Base-by-base conservation (phyloP, 257 asterid genomes). In the Haberlea rhodopensis region DNA sequence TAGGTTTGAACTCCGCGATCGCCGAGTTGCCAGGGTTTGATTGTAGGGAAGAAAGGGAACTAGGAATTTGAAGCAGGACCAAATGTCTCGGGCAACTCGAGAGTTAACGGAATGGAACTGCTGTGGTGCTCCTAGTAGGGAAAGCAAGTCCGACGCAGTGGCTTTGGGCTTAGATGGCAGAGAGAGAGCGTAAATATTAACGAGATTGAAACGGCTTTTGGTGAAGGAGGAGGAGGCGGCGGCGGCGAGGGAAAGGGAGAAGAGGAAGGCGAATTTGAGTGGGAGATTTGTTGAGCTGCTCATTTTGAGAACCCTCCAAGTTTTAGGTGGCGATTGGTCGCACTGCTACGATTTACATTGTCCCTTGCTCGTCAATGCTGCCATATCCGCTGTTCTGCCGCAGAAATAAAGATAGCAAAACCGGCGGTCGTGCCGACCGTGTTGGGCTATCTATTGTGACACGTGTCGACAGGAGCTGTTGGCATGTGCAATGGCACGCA, bases 41-140 rank as follows among this genome's bases (percentile, higher is more conserved):
- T 66, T 21, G 5, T 20, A 71, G 69, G 90, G 74, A 16, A 66
- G 10, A 58, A 75, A 78, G 32, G 86, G 98, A n/a, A 75, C 95
- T 1, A 91, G 87, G 82, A 87, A 91, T 62, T 81, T 91, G 76
- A 87, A 74, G 80, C 96, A 89, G 16, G 96, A 77, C 9, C 59
- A 19, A 29, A 91, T 85, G 6, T 82, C 74, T 23, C 64, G 63
- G 21, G 96, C 96, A 28, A 79, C 79, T 25, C 58, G 53, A 5
- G 85, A 25, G 59, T 87, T 82, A 54, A 91, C 87, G n/a, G 94
- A 73, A 0, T 58, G 67, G 60, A 92, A 91, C 73, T 81, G 90
- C 28, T 78, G 73, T 8, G 84, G 77, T 28, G 98, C 58, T 71
- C 96, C 96, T 48, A 91, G 83, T 27, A 89, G 84, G 48, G 92